Conservation (phyloP, 768 basidiomycete species). For the Leccinum imitatum region DNA sequence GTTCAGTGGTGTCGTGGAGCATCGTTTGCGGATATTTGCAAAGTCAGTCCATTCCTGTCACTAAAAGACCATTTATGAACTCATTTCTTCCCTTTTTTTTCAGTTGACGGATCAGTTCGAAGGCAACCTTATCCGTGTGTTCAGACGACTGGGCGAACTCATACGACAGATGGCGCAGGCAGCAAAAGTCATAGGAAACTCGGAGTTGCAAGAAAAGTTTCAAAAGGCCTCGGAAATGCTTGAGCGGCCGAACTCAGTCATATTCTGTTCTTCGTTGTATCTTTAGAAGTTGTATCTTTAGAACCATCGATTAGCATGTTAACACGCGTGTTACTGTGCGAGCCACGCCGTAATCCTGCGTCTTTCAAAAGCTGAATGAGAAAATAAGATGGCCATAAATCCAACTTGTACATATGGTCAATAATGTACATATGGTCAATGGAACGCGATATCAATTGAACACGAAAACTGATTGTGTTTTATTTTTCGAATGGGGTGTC, state of each 20-base stretch:
- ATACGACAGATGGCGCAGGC: constrained; percentile 95
- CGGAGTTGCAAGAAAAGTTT: constrained; percentile 91
- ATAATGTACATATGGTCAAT: not conserved
- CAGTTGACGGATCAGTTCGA: constrained; percentile 97
- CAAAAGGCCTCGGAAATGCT: constrained; percentile 90
- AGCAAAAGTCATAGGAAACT: constrained; percentile 95
- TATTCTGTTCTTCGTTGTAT: constrained; percentile 86
- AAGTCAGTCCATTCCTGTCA: constrained; percentile 48
- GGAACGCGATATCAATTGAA: not conserved
- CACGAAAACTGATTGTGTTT: not conserved
- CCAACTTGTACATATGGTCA: too few species aligned
- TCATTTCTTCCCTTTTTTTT: not conserved
- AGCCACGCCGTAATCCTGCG: not conserved
- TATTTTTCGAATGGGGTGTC: not conserved
- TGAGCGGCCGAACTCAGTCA: constrained; percentile 90
- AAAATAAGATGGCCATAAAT: not conserved
- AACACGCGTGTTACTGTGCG: not conserved
- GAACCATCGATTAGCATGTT: not conserved
- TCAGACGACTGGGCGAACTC: constrained; percentile 90
- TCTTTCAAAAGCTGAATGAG: not conserved
- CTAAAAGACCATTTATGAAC: not conserved
- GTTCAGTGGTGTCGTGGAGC: constrained; percentile 98
- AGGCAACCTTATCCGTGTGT: constrained; percentile 94
- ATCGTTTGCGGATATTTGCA: constrained; percentile 94
- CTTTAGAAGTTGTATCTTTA: constrained; percentile 71